Evolutionary conservation across 23 red algal species (phyloP), one percentile per base, ranked within the genome.

Genomic region (Gracilariopsis chorda): DNA sequence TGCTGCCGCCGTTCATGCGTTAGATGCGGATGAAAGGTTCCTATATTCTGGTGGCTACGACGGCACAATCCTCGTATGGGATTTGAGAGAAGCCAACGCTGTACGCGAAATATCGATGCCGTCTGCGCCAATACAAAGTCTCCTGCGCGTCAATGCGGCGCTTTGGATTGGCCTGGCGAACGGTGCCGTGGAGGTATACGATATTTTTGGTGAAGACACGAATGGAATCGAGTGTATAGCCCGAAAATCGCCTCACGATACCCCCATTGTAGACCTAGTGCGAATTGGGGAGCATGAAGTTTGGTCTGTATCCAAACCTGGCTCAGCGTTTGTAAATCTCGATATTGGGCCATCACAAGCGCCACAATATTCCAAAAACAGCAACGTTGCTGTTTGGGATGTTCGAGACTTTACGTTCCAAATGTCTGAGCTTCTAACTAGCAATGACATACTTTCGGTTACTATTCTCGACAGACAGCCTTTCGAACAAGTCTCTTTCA

Each of bases 131-230:
- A 91, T 91, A 41, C 75, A 59, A 16, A 82, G 75, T 28, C 36
- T 91, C 20, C 29, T 91, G 59, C 88, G 88, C 28, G 73, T 82
- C 1, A 62, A 46, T 37, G 12, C 2, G 20, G 52, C 37, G 3
- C 44, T 91, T 23, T 91, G 88, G 88, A 48, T 82, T 37, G 88
- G 88, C 20, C 58, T 70, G 4, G 63, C 27, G 4, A 56, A 91
- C 48, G 88, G 88, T 21, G 19, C 30, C 12, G 88, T 91, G 11
- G 47, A 82, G 63, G 39, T 91, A 20, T 72, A 82, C 27, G 88
- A 91, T 73, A 82, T 91, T 19, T 80, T 91, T 81, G 88, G 88
- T 46, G 88, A 91, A 42, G 75, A 28, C 12, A 41, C 32, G 20
- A 91, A 71, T 60, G 88, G 88, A 4, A 82, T 91, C 27, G 77